These are phyloP conservation scores for Chaetoscypha palmicola DNA, from an alignment of 2,329 filamentous ascomycete genomes.

Conservation along the genomic window DNA sequence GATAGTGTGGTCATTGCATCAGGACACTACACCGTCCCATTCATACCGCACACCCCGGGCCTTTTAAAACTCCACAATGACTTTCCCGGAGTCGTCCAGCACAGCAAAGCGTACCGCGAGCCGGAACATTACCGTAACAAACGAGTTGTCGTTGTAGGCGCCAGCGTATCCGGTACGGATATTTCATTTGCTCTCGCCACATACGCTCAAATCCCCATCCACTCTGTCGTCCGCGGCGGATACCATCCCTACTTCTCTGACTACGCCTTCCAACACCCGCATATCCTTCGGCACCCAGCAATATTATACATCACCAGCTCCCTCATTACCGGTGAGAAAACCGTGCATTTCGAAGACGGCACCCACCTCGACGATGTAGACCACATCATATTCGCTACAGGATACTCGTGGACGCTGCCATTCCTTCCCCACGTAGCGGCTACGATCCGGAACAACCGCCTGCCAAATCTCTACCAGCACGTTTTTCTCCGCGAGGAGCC, in stretches of 20 bases:
- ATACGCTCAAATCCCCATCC: slow-evolving; percentile 35
- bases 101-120: slow-evolving; percentile 67
- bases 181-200: slow-evolving; percentile 46
- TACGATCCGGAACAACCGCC: slow-evolving; percentile 44
- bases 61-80: slow-evolving; percentile 46
- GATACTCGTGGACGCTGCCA: slow-evolving; percentile 57
- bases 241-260: slow-evolving; percentile 46
- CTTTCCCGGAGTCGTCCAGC: slow-evolving; percentile 46
- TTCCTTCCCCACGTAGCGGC: slow-evolving; percentile 46
- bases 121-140: slow-evolving; percentile 52
- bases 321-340: slow-evolving; percentile 28
- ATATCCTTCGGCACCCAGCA: slow-evolving; percentile 41
- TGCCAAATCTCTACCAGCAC: slow-evolving; percentile 51
- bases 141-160: slow-evolving; percentile 51
- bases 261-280: slow-evolving; percentile 51
- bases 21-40: slow-evolving; percentile 61
- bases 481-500: slow-evolving; percentile 49
- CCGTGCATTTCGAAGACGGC: slow-evolving; percentile 51
- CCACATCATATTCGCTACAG: slow-evolving; percentile 59
- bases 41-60: slow-evolving; percentile 53
- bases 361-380: slow-evolving; percentile 47
- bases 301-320: slow-evolving; percentile 39
- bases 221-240: slow-evolving; percentile 5
- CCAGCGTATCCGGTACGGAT: slow-evolving; percentile 58
- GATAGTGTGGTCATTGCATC: slow-evolving; percentile 61